These are phyloP conservation scores for Fusarium goolgardi DNA, from an alignment of 2,329 filamentous ascomycete species.

Conservation along the genomic window DNA sequence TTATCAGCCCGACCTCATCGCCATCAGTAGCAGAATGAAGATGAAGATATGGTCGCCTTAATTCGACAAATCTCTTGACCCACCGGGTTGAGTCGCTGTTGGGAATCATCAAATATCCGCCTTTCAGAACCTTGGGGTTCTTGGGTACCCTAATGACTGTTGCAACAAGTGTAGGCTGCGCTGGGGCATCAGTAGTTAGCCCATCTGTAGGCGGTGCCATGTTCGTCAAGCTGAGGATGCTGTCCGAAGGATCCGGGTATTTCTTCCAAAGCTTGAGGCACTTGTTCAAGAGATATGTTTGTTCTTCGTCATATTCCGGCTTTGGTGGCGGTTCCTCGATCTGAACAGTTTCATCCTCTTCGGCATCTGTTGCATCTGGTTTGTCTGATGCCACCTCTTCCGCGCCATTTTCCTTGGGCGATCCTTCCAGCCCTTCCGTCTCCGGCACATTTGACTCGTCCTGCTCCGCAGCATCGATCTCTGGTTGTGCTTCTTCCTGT, in stretches of 20 bases:
- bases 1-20: conserved; percentile 90
- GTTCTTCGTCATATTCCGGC: conserved; percentile 59
- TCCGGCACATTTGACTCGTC: background rate
- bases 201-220: conserved; percentile 77
- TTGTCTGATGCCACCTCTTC: conserved; percentile 34
- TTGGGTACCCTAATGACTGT: conserved; percentile 83
- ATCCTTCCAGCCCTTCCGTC: background rate
- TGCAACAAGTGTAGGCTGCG: conserved; percentile 75
- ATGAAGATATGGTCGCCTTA: conserved; percentile 91
- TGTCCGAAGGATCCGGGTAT: conserved; percentile 66
- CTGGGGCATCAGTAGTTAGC: conserved; percentile 58
- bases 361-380: conserved; percentile 24
- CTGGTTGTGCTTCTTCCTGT: background rate
- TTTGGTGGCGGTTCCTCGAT: conserved; percentile 45
- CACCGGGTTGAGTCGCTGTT: conserved; percentile 85
- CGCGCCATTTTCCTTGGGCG: background rate
- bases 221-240: conserved; percentile 69
- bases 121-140: conserved; percentile 83
- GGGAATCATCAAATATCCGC: conserved; percentile 87
- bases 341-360: conserved; percentile 40
- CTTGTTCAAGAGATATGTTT: conserved; percentile 63
- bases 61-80: conserved; percentile 92
- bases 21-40: conserved; percentile 87
- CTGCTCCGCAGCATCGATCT: conserved; percentile 2
- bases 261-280: conserved; percentile 74